Evolutionary conservation across 352 stramenopile genomes (phyloP), one percentile per base, ranked within the genome.

Genomic region (Globisporangium nunn): DNA sequence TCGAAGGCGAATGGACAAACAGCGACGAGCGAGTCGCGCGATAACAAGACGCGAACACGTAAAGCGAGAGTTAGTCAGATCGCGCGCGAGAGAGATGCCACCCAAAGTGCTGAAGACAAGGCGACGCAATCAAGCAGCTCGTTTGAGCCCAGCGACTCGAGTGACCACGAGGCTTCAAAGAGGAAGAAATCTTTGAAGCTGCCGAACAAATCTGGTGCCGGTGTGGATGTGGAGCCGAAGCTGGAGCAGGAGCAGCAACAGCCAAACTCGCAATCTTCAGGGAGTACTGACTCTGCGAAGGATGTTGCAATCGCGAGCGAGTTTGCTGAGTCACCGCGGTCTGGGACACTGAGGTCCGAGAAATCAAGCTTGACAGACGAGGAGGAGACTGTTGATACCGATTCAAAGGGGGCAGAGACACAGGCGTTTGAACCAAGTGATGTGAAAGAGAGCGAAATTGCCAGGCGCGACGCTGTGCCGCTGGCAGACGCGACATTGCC

Each of bases 141-240:
- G 1, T 31, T 53, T 18, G 52, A 54, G n/a, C 51, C 39, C 43
- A 44, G 35, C 11, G 52, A 64, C 12, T 54, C 59, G 47, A 64
- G 52, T 14, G 59, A 64, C 28, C 10, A 47, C 30, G 59, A 64
- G 14, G 39, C 51, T 35, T 30, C 59, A 37, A 64, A 47, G 52
- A 14, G 39, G 39, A 64, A 64, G 47, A 54, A 23, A 43, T 56
- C 59, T 15, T 45, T 52, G 5, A 64, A 58, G 54, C 60, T 59
- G n/a, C 10, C 17, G 40, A 63, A 23, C 33, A 61, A 61, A 14
- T 15, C 29, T 33, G 23, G 23, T 23, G 39, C 17, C 18, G 33
- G 23, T 17, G 41, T 4, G 40, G 57, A 30, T 43, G 11, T 41
- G 31, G 57, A 47, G 37, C 6, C 33, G 17, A 57, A 63, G 43